Percentiles rank a stretch among this genome's conserved stretches.
Evolutionary conservation across 768 basidiomycete species (phyloP).

Genomic region (Leccinum rimulosum): DNA sequence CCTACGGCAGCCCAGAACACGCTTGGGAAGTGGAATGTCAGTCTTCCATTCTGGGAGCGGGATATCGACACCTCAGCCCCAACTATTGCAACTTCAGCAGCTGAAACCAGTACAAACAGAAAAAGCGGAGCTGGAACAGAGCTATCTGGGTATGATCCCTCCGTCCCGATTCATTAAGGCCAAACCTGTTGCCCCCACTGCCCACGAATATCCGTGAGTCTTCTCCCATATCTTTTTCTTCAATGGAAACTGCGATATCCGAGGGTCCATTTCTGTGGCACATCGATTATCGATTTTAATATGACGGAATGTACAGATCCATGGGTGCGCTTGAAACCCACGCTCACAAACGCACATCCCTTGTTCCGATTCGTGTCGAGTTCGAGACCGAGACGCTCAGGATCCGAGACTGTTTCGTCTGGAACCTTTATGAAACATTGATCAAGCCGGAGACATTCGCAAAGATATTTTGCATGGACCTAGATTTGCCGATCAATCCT

Average conservation of each 20-base stretch:
- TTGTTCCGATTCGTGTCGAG: conserved; percentile 93
- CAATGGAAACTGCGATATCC: conserved; percentile 5
- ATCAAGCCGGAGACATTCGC: conserved; percentile 88
- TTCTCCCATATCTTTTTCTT: conserved; percentile 6
- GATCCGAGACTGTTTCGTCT: conserved; percentile 92
- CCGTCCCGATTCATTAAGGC: conserved; percentile 75
- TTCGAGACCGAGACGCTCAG: conserved; percentile 90
- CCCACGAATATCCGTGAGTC: conserved; percentile 76
- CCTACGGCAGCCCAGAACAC: conserved; percentile 44
- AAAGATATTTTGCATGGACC: conserved; percentile 80
- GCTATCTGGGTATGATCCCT: conserved; percentile 84
- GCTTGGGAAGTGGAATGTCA: conserved; percentile 47
- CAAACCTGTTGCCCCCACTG: conserved; percentile 53
- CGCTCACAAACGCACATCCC: conserved; percentile 49
- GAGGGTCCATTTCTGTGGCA: conserved; percentile 18
- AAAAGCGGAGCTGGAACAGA: conserved; percentile 75
- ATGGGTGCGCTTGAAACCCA: conserved; percentile 63
- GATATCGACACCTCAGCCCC: conserved; percentile 34
- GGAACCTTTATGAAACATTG: conserved; percentile 89
- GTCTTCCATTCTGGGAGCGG: conserved; percentile 56
- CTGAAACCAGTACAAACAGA: conserved; percentile 31
- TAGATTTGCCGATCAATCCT: conserved; percentile 64
- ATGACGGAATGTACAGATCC: conserved; percentile 42
- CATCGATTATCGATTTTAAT: conserved; percentile 17
- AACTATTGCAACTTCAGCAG: conserved; percentile 12